Conservation (phyloP, 129 eudicot species). For the Escallonia rubra region DNA sequence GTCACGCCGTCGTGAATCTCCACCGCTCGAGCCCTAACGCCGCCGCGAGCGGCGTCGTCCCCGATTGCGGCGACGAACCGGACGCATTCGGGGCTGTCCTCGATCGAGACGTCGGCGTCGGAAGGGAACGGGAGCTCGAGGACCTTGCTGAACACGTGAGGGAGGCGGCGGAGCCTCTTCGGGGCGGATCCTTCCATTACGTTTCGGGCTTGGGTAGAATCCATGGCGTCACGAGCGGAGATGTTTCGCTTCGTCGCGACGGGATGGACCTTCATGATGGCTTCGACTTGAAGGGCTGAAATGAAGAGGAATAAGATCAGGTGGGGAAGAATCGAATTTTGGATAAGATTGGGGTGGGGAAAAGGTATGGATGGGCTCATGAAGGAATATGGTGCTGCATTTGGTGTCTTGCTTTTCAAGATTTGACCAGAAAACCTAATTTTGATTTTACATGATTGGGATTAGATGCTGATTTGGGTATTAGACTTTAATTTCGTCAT, state of each 20-base stretch:
- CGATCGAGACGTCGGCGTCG: slow-evolving; percentile 59
- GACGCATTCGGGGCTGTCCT: slow-evolving; percentile 41
- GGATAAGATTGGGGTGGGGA: not conserved
- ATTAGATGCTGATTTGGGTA: no score
- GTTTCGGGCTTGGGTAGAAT: not conserved
- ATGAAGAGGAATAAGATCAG: slow-evolving; percentile 6
- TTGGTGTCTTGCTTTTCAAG: slow-evolving; percentile 10
- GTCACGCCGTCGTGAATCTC: slow-evolving; percentile 60
- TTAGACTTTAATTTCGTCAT: no score
- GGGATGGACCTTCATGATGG: slow-evolving; percentile 15
- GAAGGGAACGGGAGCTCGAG: slow-evolving; percentile 67
- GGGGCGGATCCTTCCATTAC: slow-evolving; percentile 26
- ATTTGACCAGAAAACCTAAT: not conserved
- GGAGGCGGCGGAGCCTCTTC: slow-evolving; percentile 58
- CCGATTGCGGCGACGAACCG: slow-evolving; percentile 29
- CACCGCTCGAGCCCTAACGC: slow-evolving; percentile 46
- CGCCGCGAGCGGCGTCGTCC: slow-evolving; percentile 7
- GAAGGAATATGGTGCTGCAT: not conserved
- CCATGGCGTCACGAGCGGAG: slow-evolving; percentile 4
- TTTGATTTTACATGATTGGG: not conserved
- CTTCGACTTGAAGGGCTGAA: slow-evolving; percentile 15
- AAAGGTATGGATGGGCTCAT: slow-evolving; percentile 5
- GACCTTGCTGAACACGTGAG: slow-evolving; percentile 66
- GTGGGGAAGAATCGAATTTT: slow-evolving; percentile 1
- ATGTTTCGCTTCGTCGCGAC: slow-evolving; percentile 12